Evolutionary conservation across 805 yeast genomes (phyloP).

Genomic region (Pichia eremophila): DNA sequence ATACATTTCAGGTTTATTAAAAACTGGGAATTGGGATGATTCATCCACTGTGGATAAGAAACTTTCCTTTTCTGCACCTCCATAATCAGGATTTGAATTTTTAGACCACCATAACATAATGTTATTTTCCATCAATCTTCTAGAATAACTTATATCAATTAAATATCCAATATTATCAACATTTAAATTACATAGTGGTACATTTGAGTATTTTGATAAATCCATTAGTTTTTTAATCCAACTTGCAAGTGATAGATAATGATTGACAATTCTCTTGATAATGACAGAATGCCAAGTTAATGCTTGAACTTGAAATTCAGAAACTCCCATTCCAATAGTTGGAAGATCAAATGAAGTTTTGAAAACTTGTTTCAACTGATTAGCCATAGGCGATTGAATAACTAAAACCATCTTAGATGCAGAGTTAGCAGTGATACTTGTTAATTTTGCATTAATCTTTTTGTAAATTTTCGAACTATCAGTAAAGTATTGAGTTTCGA

Average conservation of each 20-base stretch:
- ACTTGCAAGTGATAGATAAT: conserved; percentile 60
- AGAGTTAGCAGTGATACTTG: conserved; percentile 53
- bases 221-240: conserved; percentile 62
- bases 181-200: conserved; percentile 81
- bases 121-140: conserved; percentile 54
- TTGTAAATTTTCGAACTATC: conserved; percentile 48
- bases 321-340: conserved; percentile 46
- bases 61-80: conserved; percentile 65
- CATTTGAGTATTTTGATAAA: conserved; percentile 60
- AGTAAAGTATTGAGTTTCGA: conserved; percentile 46
- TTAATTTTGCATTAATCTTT: conserved; percentile 43
- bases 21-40: conserved; percentile 53
- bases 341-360: conserved; percentile 50
- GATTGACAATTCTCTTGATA: conserved; percentile 56
- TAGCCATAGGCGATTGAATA: conserved; percentile 61
- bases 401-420: conserved; percentile 57
- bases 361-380: conserved; percentile 37
- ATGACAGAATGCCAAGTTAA: conserved; percentile 74
- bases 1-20: conserved; percentile 73
- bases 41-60: conserved; percentile 38
- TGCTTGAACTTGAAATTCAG: conserved; percentile 57
- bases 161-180: conserved; percentile 69
- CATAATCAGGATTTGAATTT: conserved; percentile 70
- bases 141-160: conserved; percentile 81
- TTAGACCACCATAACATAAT: conserved; percentile 93